Percentiles rank a stretch among this genome's conserved stretches.
phyloP scores from a whole-genome alignment of 2,329 filamentous ascomycete species.

The Zasmidium citrigriseum region DNA sequence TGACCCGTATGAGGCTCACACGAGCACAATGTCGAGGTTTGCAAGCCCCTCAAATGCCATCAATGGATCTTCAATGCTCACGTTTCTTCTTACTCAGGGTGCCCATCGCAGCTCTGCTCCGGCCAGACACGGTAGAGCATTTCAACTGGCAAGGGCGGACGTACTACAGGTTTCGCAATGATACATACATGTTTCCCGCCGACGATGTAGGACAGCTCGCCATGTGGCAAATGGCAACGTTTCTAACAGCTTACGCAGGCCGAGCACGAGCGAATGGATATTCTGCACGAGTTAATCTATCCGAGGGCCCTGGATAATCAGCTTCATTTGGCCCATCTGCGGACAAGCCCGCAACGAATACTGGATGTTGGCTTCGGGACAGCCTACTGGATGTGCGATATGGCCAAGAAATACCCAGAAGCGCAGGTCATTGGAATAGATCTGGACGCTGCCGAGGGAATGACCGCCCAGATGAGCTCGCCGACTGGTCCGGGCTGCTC shows the following conservation, averaged over 20 bases:
- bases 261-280: constrained; percentile 25
- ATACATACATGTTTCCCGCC: constrained; percentile 25
- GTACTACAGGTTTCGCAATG: constrained; percentile 22
- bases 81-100: constrained; percentile 9
- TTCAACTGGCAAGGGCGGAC: constrained; percentile 20
- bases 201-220: constrained; percentile 21
- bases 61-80: not conserved
- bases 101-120: constrained; percentile 26
- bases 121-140: constrained; percentile 19
- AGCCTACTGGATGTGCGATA: constrained; percentile 87
- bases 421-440: constrained; percentile 31
- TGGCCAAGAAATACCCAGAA: constrained; percentile 63
- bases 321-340: constrained; percentile 36
- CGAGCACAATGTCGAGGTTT: constrained; percentile 24
- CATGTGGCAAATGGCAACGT: not conserved
- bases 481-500: constrained; percentile 18
- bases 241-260: constrained; percentile 12
- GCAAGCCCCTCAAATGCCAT: constrained; percentile 2
- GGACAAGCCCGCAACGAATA: constrained; percentile 49
- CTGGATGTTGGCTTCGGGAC: constrained; percentile 79
- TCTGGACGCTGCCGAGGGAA: constrained; percentile 22
- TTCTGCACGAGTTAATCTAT: constrained; percentile 27
- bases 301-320: constrained; percentile 39
- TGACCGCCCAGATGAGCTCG: constrained; percentile 9
- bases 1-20: constrained; percentile 12